These are phyloP conservation scores for Cryptococcus sp. DNA, from an alignment of 1,284 basidiomycete genomes.

Conservation along the genomic window DNA sequence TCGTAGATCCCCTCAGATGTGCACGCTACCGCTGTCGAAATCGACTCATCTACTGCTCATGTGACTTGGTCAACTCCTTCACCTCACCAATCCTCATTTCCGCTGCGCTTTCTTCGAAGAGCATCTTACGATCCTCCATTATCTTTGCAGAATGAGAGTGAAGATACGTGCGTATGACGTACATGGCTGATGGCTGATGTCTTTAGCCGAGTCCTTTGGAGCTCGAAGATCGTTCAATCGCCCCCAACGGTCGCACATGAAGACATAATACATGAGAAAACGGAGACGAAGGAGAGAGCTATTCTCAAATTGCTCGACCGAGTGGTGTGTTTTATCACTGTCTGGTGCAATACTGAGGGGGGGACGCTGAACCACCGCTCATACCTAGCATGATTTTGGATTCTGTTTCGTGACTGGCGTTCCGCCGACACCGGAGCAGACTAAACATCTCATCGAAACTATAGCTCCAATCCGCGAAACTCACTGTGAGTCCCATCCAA, in stretches of 20 bases:
- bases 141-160: constrained; percentile 9
- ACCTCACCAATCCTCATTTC: constrained; percentile 74
- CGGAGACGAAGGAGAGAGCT: constrained; percentile 60
- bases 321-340: constrained; percentile 65
- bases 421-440: constrained; percentile 77
- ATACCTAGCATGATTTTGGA: constrained; percentile 72
- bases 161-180: constrained; percentile 18
- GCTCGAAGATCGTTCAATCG: constrained; percentile 69
- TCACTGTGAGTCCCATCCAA: constrained; percentile 65
- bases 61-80: constrained; percentile 59
- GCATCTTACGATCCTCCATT: constrained; percentile 44
- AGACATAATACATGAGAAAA: constrained; percentile 64
- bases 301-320: constrained; percentile 79
- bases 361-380: not conserved
- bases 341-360: too few species aligned
- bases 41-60: constrained; percentile 20
- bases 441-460: constrained; percentile 72
- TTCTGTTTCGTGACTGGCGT: constrained; percentile 86
- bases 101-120: constrained; percentile 55
- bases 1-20: constrained; percentile 76
- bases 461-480: constrained; percentile 92
- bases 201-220: constrained; percentile 75
- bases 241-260: constrained; percentile 77
- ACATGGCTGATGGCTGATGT: constrained; percentile 6
- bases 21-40: constrained; percentile 35